Evolutionary conservation across 2,329 filamentous ascomycete species (phyloP).

Genomic region (Pezicula carpinea): DNA sequence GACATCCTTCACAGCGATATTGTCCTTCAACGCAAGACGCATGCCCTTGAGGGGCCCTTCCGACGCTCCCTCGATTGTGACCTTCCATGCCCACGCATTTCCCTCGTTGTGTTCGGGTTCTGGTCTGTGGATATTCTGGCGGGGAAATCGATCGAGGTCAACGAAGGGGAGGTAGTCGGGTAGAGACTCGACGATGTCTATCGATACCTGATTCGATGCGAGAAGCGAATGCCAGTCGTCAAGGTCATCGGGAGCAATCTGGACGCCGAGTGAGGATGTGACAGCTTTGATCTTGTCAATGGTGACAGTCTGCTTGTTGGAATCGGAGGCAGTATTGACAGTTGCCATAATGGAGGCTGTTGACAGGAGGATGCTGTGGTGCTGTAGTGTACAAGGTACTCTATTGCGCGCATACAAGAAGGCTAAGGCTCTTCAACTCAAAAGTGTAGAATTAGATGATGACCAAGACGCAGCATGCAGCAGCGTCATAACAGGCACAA

Average conservation of each 20-base stretch:
- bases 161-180: background rate
- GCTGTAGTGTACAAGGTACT: no score
- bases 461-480: no score
- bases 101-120: background rate
- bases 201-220: background rate
- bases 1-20: slow-evolving; percentile 46
- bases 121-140: background rate
- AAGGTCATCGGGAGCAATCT: background rate
- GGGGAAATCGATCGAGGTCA: background rate
- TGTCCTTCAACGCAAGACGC: slow-evolving; percentile 46
- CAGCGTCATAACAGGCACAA: no score
- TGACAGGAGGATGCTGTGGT: no score
- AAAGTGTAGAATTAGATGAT: no score
- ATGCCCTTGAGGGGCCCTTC: slow-evolving; percentile 32
- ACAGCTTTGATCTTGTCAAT: background rate
- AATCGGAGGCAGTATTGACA: background rate
- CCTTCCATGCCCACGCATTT: background rate
- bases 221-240: background rate
- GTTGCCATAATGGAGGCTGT: background rate
- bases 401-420: no score
- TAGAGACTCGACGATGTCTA: background rate
- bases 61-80: background rate
- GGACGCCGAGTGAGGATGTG: background rate
- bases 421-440: no score
- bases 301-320: background rate